Conservation (phyloP, 352 stramenopile genomes). For the Phytophthora constricta region DNA sequence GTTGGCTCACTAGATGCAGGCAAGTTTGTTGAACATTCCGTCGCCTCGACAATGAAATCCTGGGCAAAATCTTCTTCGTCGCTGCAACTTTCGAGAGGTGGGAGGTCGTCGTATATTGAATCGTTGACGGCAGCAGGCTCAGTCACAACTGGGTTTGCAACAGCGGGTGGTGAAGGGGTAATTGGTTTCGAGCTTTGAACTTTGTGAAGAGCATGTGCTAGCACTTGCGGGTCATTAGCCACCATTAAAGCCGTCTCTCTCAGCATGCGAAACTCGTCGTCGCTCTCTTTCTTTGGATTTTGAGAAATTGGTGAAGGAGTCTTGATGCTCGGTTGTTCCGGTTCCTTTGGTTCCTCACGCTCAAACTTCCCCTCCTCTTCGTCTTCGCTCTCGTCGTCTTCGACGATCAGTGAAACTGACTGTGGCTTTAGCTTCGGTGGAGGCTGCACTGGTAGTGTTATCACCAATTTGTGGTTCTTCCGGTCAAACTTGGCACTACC, state of each 20-base stretch:
- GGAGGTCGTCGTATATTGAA: conserved; percentile 50
- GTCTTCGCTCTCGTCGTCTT: conserved; percentile 47
- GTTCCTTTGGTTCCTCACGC: neutral
- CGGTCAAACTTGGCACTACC: conserved; percentile 88
- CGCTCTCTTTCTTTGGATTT: conserved; percentile 25
- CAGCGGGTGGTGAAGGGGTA: neutral
- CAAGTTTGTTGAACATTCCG: conserved; percentile 3
- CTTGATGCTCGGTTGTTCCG: conserved; percentile 3
- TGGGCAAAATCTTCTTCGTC: conserved; percentile 47
- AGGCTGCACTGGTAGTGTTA: conserved; percentile 83
- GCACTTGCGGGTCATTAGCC: conserved; percentile 58
- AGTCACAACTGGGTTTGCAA: conserved; percentile 3
- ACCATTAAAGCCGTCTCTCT: conserved; percentile 76
- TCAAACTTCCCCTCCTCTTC: conserved; percentile 26
- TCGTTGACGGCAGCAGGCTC: conserved; percentile 26
- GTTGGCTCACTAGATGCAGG: neutral
- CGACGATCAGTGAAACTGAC: conserved; percentile 39
- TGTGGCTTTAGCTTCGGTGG: conserved; percentile 39
- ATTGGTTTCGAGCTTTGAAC: conserved; percentile 4
- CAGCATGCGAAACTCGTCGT: conserved; percentile 66
- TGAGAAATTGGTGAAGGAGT: neutral
- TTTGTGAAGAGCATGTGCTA: conserved; percentile 14
- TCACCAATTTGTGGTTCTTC: conserved; percentile 65
- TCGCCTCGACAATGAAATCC: conserved; percentile 12
- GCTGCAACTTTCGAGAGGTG: conserved; percentile 62